Evolutionary conservation across 257 asterid genomes (phyloP), one percentile per base, ranked within the genome.

Genomic region (Lithospermum erythrorhizon): DNA sequence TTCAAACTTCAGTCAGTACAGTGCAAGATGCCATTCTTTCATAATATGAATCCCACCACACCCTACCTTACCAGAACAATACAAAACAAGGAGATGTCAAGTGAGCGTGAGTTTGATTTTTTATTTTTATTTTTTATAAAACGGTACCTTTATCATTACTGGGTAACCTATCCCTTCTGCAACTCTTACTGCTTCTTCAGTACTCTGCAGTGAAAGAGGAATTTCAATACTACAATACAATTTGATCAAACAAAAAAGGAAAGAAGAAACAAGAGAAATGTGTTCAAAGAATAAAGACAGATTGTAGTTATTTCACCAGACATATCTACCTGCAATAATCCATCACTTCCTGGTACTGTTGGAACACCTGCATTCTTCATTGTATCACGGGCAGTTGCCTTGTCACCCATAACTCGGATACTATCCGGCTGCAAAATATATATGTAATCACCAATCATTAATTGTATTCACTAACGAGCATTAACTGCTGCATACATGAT

Each of bases 311-410:
- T 9, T 6, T 52, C 49, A 54, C 45, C 60, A 41, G 68, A 68
- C 47, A 25, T 49, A 9, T 70, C 63, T 68, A 88, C 98, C 95
- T 77, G 74, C 63, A 93, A 66, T 64, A 93, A 78, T 61, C 98
- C 98, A 41, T 86, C 95, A 72, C 98, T 93, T 77, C 98, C 98
- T 49, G 98, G 98, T 59, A 93, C 98, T 64, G 98, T 93, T 45
- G 98, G 97, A 77, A 93, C 98, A 76, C 98, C 97, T 63, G 98
- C 97, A 61, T 80, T 93, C 86, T 93, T 93, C 98, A 93, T 93
- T 69, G 98, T 93, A n/a, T 89, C 98, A 71, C 98, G 84, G 52
- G 98, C 98, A 65, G 97, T 93, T 65, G 98, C 79, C 77, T 93
- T 93, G 81, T 93, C 98, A 59, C 98, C 98, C 98, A 93, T 93